Base-by-base conservation (phyloP, 129 eudicot species). In the Apium graveolens region DNA sequence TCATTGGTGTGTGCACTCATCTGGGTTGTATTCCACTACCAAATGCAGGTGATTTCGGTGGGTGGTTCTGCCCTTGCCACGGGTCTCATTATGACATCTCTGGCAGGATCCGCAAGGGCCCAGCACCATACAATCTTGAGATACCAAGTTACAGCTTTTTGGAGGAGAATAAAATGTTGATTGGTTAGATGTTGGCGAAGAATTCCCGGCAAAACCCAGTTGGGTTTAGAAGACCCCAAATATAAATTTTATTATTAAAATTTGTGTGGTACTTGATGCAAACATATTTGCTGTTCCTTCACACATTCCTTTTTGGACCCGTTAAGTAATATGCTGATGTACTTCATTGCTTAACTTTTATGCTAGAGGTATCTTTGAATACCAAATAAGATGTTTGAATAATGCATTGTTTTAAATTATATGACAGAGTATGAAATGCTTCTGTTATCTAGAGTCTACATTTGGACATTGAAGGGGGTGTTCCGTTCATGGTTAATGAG, bases 41-140 rank as follows among this genome's bases (percentile, higher is more conserved):
- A 10, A 88, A 88, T 82, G 90, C 92, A 42, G 92, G 92, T 65
- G 92, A 88, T 70, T 88, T 63, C 46, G 88, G 88, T 38, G 92
- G 92, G 21, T 88, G 92, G 92, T 88, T 88, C 82, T 88, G 92
- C 79, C 92, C 92, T 0, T 88, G 92, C 74, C 92, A 88, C 29
- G 92, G 92, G 37, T 88, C 92, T 53, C 92, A 88, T 73, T 88
- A 88, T 32, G 92, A 88, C 49, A 88, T 88, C 46, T 88, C 92
- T 32, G 92, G 92, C 49, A 86, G 92, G 80, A 88, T 88, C 55
- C 88, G 92, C 26, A 88, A 88, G 86, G 92, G 92, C 0, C 92
- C 92, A 1, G 92, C 92, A 20, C 92, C 92, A 32, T 86, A 81
- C 78, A 88, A 88, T 35, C 85, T 88, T 41, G 92, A 88, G 84